phyloP scores from a whole-genome alignment of 345 rosid genomes.

The Camelina hispida region DNA sequence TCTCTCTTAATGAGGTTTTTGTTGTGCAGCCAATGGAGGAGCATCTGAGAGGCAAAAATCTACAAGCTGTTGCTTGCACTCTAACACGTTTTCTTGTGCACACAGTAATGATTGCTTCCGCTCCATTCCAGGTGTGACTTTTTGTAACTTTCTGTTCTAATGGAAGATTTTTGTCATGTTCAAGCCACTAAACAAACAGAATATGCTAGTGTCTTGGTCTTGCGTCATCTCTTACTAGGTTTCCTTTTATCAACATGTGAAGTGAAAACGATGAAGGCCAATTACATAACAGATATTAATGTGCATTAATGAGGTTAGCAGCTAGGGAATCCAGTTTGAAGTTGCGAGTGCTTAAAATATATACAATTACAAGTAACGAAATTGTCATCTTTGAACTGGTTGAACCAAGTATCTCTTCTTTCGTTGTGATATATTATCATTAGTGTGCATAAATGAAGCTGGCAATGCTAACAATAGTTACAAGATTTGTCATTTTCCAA shows the following conservation, averaged over 20 bases:
- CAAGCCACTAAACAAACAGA: background rate
- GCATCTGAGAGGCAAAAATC: slow-evolving; percentile 33
- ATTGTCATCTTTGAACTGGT: background rate
- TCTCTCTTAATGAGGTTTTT: slow-evolving; percentile 22
- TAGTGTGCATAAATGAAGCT: background rate
- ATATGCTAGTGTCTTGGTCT: slow-evolving; percentile 10
- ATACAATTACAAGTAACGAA: background rate
- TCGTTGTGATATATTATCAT: too few species aligned
- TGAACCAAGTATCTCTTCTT: too few species aligned
- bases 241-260: slow-evolving; percentile 5
- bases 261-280: slow-evolving; percentile 1
- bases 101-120: slow-evolving; percentile 37
- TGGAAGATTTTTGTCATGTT: background rate
- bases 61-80: slow-evolving; percentile 35
- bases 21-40: slow-evolving; percentile 38
- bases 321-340: background rate
- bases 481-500: slow-evolving; percentile 2
- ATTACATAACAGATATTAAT: background rate
- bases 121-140: slow-evolving; percentile 42
- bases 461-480: slow-evolving; percentile 12
- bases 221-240: slow-evolving; percentile 10
- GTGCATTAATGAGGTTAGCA: background rate
- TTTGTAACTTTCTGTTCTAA: background rate
- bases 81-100: slow-evolving; percentile 31
- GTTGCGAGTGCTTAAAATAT: background rate